phyloP scores from a whole-genome alignment of 208 protist species.

The Wallacemonas sp. region DNA sequence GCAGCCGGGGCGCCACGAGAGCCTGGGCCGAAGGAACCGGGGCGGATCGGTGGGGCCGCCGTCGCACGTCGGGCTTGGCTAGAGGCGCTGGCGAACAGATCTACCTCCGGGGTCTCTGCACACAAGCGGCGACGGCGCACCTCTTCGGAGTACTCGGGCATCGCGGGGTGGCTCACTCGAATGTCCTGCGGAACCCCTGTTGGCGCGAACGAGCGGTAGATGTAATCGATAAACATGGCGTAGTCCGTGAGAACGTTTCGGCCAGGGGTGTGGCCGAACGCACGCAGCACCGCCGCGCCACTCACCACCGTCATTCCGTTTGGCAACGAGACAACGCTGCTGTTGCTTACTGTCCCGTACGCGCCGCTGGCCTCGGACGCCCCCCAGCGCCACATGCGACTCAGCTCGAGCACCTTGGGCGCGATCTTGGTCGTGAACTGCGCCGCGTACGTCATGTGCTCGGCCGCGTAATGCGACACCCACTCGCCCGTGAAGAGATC shows the following conservation, averaged over 20 bases:
- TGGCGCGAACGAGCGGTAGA: conserved; percentile 49
- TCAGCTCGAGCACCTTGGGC: conserved; percentile 52
- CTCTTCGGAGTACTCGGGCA: conserved; percentile 29
- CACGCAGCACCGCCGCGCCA: conserved; percentile 20
- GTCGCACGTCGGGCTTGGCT: neutral
- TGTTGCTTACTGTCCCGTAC: no score
- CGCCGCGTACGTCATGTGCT: conserved; percentile 81
- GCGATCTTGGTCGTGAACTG: conserved; percentile 66
- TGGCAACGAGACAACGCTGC: neutral
- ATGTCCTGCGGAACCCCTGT: conserved; percentile 46
- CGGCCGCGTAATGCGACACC: conserved; percentile 65
- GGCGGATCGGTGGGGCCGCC: no score
- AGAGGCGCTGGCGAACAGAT: conserved; percentile 1
- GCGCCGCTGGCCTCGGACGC: neutral
- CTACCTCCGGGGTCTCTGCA: conserved; percentile 5
- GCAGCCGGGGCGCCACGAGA: neutral
- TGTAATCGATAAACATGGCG: conserved; percentile 49
- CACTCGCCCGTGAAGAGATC: conserved; percentile 40
- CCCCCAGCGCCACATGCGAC: conserved; percentile 49
- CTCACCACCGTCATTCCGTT: neutral
- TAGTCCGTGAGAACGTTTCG: conserved; percentile 23
- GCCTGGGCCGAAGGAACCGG: conserved; percentile 1
- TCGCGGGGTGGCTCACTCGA: conserved; percentile 27
- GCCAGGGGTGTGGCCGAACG: conserved; percentile 8
- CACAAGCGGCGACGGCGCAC: neutral